Conservation (phyloP, 148 eudicot genomes). For the Euryodendron excelsum region DNA sequence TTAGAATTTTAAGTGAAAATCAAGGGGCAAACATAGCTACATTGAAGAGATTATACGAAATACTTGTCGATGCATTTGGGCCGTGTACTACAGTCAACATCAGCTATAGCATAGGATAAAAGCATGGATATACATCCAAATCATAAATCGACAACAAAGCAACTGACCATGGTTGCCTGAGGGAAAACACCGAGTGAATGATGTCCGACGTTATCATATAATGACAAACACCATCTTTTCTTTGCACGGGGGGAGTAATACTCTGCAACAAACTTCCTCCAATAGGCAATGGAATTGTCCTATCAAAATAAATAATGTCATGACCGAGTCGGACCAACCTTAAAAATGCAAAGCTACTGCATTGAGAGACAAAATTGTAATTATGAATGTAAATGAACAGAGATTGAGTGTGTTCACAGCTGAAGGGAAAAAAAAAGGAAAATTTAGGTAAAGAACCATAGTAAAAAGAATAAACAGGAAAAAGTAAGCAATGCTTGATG, state of each 20-base stretch:
- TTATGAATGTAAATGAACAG: neutral
- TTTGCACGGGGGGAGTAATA: constrained; percentile 92
- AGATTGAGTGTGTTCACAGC: neutral
- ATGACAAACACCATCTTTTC: constrained; percentile 95
- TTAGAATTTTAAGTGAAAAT: no score
- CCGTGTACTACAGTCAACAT: neutral
- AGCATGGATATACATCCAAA: neutral
- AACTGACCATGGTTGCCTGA: constrained; percentile 73
- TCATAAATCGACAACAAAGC: neutral
- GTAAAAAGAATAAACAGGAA: neutral
- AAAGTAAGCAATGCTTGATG: neutral
- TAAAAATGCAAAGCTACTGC: neutral
- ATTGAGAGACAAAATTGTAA: neutral
- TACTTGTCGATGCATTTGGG: neutral
- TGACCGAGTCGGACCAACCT: neutral
- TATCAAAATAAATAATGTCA: constrained; percentile 27
- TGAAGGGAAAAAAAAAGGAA: neutral
- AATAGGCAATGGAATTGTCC: constrained; percentile 83
- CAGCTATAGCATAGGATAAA: neutral
- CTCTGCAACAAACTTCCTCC: constrained; percentile 94
- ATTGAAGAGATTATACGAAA: neutral
- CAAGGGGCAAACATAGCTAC: neutral
- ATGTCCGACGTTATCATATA: constrained; percentile 83
- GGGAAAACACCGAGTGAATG: constrained; percentile 92
- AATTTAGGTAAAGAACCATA: neutral